Evolutionary conservation across 345 rosid species (phyloP).

Genomic region (Hibiscus trionum): DNA sequence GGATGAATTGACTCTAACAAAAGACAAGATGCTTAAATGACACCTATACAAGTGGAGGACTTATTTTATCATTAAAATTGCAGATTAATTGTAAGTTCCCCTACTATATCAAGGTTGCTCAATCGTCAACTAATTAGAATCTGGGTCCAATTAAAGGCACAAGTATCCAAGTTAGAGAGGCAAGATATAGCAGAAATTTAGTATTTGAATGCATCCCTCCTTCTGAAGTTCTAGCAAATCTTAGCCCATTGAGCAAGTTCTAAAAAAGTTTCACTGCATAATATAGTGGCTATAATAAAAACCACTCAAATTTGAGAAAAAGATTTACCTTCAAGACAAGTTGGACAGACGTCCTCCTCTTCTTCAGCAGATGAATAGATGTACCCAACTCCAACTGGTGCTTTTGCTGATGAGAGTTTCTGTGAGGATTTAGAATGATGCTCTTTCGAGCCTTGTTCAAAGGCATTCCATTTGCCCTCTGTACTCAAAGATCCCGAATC

Average conservation of each 20-base stretch:
- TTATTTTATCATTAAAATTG: neutral
- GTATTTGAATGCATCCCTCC: neutral
- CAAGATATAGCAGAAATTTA: neutral
- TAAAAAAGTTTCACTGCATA: neutral
- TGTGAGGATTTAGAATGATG: constrained; percentile 41
- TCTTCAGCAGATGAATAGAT: constrained; percentile 60
- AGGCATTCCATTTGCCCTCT: constrained; percentile 60
- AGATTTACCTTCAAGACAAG: constrained; percentile 88
- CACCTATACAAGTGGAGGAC: neutral
- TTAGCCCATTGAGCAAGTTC: neutral
- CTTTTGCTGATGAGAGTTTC: constrained; percentile 43
- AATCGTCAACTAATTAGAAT: neutral
- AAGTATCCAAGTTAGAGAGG: neutral
- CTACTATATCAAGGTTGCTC: neutral
- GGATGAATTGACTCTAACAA: neutral
- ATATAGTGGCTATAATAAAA: neutral
- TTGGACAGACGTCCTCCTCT: constrained; percentile 94
- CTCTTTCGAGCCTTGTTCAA: constrained; percentile 59
- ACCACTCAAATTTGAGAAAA: constrained; percentile 1
- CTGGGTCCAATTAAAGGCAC: neutral
- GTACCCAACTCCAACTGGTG: constrained; percentile 34
- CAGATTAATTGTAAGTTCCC: neutral
- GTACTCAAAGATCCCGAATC: constrained; percentile 49
- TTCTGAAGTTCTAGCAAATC: neutral
- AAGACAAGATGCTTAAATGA: neutral